Conservation (phyloP, 2,329 filamentous ascomycete species). For the Fusarium verrucosum region DNA sequence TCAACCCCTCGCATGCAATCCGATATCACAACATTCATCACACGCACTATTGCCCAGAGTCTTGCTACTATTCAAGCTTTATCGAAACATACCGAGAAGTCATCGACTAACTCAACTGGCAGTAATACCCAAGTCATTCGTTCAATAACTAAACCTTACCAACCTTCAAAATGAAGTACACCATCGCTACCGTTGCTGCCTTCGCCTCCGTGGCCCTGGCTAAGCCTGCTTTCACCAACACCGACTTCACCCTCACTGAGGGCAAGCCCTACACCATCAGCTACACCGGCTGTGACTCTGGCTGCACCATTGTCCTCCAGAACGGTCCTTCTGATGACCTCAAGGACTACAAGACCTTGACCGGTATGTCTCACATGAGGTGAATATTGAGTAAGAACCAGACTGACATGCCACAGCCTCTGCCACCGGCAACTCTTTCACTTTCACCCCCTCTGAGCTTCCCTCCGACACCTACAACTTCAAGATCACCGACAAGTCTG, state of each 20-base stretch:
- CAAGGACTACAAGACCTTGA: slow-evolving; percentile 45
- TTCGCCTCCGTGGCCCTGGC: slow-evolving; percentile 45
- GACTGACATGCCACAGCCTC: slow-evolving; percentile 14
- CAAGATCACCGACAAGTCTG: slow-evolving; percentile 46
- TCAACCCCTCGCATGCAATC: neutral
- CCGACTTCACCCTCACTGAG: slow-evolving; percentile 41
- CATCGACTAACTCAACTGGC: slow-evolving; percentile 24
- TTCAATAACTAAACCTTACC: slow-evolving; percentile 27
- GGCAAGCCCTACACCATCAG: slow-evolving; percentile 48
- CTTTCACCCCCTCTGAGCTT: slow-evolving; percentile 43
- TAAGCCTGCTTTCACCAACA: slow-evolving; percentile 49
- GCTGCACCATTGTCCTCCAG: slow-evolving; percentile 51
- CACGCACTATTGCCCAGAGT: slow-evolving; percentile 1
- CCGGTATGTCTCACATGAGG: slow-evolving; percentile 40
- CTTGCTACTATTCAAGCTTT: slow-evolving; percentile 2
- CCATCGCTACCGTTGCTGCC: slow-evolving; percentile 45
- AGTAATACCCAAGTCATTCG: slow-evolving; percentile 45
- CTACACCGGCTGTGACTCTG: slow-evolving; percentile 45
- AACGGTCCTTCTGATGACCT: slow-evolving; percentile 45
- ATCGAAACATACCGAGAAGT: neutral
- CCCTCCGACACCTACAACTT: slow-evolving; percentile 49
- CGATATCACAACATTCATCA: slow-evolving; percentile 7
- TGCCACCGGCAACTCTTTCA: slow-evolving; percentile 41
- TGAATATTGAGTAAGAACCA: too few species aligned
- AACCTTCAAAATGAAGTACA: slow-evolving; percentile 52